These are phyloP conservation scores for Xanthoparmelia taractica DNA, from an alignment of 495 filamentous ascomycete genomes.

Conservation along the genomic window DNA sequence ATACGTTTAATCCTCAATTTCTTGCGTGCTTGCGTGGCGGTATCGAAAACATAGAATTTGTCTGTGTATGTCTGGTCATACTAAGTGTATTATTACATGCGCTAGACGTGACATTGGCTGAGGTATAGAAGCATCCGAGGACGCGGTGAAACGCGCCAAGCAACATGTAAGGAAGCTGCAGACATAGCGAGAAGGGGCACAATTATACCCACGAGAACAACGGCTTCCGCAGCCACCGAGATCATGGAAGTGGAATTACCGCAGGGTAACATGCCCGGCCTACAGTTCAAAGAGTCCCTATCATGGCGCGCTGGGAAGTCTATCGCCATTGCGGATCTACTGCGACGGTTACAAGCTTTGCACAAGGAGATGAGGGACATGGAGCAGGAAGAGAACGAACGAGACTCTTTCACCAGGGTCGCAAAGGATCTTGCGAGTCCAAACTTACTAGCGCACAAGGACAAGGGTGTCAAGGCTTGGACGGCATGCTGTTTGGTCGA, in stretches of 20 bases:
- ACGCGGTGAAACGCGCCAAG: too few species aligned
- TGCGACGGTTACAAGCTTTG: slow-evolving; percentile 71
- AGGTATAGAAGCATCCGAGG: too few species aligned
- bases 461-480: slow-evolving; percentile 84
- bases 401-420: slow-evolving; percentile 69
- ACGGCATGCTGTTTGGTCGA: slow-evolving; percentile 86
- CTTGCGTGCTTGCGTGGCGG: too few species aligned
- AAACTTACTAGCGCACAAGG: slow-evolving; percentile 80
- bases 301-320: slow-evolving; percentile 86
- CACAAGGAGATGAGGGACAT: slow-evolving; percentile 75
- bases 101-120: too few species aligned
- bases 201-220: slow-evolving; percentile 15
- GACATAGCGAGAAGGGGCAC: not conserved
- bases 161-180: too few species aligned
- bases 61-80: too few species aligned
- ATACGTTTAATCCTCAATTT: too few species aligned
- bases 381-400: slow-evolving; percentile 80
- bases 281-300: slow-evolving; percentile 77
- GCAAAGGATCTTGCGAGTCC: slow-evolving; percentile 82
- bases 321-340: slow-evolving; percentile 74
- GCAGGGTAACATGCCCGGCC: slow-evolving; percentile 23
- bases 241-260: slow-evolving; percentile 19
- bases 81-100: too few species aligned
- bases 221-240: slow-evolving; percentile 12
- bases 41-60: too few species aligned